Evolutionary conservation across 2,329 filamentous ascomycete species (phyloP).

Genomic region (Colletotrichum sp.): DNA sequence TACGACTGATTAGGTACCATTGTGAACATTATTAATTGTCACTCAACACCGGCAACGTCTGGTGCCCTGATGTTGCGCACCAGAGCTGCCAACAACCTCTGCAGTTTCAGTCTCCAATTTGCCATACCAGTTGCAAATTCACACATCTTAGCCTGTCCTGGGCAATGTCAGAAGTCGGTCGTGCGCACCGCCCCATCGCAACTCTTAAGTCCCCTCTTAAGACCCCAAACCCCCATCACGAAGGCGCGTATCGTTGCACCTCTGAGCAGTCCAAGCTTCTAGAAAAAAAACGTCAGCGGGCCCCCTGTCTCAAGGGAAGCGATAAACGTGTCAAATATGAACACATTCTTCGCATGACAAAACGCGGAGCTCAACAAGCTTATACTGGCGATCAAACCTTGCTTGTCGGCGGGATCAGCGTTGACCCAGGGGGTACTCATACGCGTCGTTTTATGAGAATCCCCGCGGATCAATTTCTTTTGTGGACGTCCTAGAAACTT

Average conservation of each 20-base stretch:
- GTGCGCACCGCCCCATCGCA: background rate
- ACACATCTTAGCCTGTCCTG: background rate
- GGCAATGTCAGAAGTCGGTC: background rate
- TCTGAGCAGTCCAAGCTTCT: background rate
- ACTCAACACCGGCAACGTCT: background rate
- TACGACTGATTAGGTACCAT: too few relatives aligned
- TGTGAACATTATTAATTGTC: too few relatives aligned
- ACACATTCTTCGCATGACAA: background rate
- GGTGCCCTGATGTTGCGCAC: background rate
- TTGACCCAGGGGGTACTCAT: background rate
- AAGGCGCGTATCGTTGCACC: background rate
- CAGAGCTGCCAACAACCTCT: fast-evolving
- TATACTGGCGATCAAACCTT: background rate
- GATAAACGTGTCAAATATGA: background rate
- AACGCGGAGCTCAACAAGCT: background rate
- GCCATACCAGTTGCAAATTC: background rate
- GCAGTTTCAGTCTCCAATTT: background rate
- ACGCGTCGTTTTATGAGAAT: background rate
- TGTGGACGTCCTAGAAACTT: background rate
- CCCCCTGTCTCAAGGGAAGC: background rate
- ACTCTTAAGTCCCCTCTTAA: background rate
- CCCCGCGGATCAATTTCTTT: background rate
- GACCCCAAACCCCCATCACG: background rate
- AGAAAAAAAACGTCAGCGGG: background rate
- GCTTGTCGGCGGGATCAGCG: background rate